Evolutionary conservation across 257 asterid genomes (phyloP).

Genomic region (Nicotiana tabacum): DNA sequence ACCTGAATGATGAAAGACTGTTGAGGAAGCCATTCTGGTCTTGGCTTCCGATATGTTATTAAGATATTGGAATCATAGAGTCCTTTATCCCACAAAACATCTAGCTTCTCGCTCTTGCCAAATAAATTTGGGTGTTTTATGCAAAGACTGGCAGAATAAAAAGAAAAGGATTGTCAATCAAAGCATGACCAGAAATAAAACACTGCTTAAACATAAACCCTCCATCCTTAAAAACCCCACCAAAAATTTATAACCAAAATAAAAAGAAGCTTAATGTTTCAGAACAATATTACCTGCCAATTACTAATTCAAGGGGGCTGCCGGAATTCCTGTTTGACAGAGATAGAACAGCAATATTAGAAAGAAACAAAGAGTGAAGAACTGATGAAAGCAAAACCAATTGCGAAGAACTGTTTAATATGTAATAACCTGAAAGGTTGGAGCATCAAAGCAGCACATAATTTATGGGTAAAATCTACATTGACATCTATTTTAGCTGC

Average conservation of each 20-base stretch:
- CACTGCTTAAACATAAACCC: not conserved
- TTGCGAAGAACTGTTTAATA: not conserved
- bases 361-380: not conserved
- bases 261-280: not conserved
- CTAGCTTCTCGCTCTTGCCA: slow-evolving; percentile 97
- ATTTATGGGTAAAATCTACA: slow-evolving; percentile 93
- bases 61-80: slow-evolving; percentile 81
- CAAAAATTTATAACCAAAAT: not conserved
- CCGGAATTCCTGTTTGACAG: slow-evolving; percentile 52
- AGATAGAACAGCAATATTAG: slow-evolving; percentile 17
- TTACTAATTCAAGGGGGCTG: slow-evolving; percentile 80
- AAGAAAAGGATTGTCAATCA: slow-evolving; percentile 9
- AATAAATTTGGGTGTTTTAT: slow-evolving; percentile 91
- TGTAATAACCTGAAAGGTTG: slow-evolving; percentile 69
- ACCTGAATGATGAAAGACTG: slow-evolving; percentile 87
- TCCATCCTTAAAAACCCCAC: not conserved
- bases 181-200: not conserved
- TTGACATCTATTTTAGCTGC: slow-evolving; percentile 95
- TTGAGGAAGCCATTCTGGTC: slow-evolving; percentile 86
- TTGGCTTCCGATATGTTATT: slow-evolving; percentile 80
- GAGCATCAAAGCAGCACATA: slow-evolving; percentile 80
- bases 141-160: slow-evolving; percentile 59
- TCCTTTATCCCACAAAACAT: slow-evolving; percentile 90
- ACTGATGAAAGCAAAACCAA: not conserved
- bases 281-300: slow-evolving; percentile 60